Base-by-base conservation (phyloP, 2,329 filamentous ascomycete species). In the Colletotrichum sp. region DNA sequence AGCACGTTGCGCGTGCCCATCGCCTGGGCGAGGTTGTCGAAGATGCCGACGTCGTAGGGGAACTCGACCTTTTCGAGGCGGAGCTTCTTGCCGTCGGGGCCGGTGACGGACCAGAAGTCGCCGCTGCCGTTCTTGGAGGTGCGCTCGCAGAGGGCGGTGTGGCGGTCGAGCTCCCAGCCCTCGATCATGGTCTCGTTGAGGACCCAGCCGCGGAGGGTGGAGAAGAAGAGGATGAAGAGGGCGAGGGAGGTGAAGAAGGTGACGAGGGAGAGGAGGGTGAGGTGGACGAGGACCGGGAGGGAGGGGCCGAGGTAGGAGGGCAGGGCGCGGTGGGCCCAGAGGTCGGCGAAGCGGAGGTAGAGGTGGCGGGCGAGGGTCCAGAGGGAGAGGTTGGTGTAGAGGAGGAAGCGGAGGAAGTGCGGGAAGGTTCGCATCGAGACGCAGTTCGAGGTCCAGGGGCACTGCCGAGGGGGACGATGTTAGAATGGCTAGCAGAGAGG, bases 371-470 rank as follows among this genome's bases (percentile, higher is more conserved):
- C 86, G 8, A 96, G 89, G 71, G 85, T 83, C 85, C 92, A 92
- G 79, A 95, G 92, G 3, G 93, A 88, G 16, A 90, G 76, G 80
- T 94, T 93, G 30, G 94, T 89, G 82, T 92, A 96, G 78, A 92
- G 82, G 59, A 97, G 88, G 86, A 97, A 96, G 80, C 95, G 94
- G 63, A 96, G 78, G 84, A 97, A 97, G 85, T 96, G 93, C 9
- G 95, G 95, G 80, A 96, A 95, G 1, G 94, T 96, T 76, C 92
- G 93, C 83, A 96, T 91, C 15, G 94, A 96, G 69, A 97, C 94
- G 86, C 95, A 98, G 85, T 96, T 96, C 76, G 86, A 88, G 5
- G 94, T 96, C 95, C 95, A 97, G 4, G 95, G 94, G 82, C 95
- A 97, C 86, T 98, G 28, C 2, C 3, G 4, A 63, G n/a, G 59